Base-by-base conservation (phyloP, 768 basidiomycete genomes). In the Lactarius sanguifluus region DNA sequence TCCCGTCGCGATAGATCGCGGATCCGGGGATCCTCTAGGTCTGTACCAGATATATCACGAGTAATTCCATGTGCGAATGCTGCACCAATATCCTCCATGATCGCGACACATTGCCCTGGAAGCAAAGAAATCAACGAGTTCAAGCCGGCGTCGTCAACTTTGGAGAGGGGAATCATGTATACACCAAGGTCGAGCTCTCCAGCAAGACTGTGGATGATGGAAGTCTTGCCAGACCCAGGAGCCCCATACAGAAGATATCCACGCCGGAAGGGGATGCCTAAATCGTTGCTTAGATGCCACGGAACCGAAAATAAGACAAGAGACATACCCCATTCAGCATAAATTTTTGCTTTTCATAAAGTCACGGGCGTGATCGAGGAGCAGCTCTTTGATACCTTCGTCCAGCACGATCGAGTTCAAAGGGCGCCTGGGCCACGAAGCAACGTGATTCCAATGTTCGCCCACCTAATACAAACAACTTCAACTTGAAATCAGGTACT, bases 51-150 rank as follows among this genome's bases (percentile, higher is more conserved):
- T n/a, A 36, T 57, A n/a, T 79, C 77, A 45, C 80, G 79, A 50
- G 59, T 78, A 59, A 82, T 68, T 25, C 77, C 76, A 54, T 78
- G 79, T 34, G 77, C 77, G 76, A 92, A 90, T 3, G 90, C 91
- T 2, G 87, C 89, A 70, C 93, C 92, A 62, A 93, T 88, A 73
- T 93, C 92, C 74, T 93, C 91, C 85, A 94, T 91, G 41, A 94
- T 79, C 5, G 87, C 85, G 63, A 93, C 88, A 71, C 87, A 91
- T 69, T 81, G 80, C 64, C 85, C 81, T n/a, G 91, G 91, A 2
- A 92, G 80, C 1, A 80, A 78, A 9, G 82, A 79, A 65, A 91
- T 84, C 50, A 91, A 78, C 47, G 84, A 79, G 60, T 79, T 81
- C 30, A 91, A 81, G 9, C 76, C 73, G 1, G 79, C 77, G 72